phyloP scores from a whole-genome alignment of 139 green algal genomes.

The Yamagishiella unicocca region DNA sequence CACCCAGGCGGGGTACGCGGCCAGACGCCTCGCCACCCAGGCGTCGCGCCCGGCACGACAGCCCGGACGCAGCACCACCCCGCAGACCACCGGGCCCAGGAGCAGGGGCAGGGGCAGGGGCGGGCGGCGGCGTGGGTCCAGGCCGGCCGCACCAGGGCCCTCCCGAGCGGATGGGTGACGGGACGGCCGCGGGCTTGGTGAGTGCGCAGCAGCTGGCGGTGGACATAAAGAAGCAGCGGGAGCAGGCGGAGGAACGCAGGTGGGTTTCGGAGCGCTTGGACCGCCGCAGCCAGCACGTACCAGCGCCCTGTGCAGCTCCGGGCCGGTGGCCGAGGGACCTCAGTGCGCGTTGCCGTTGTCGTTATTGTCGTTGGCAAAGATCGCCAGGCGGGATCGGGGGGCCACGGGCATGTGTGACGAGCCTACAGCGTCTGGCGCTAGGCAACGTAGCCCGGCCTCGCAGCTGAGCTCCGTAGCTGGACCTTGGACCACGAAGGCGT shows the following conservation, averaged over 20 bases:
- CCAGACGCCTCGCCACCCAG: slow-evolving; percentile 46
- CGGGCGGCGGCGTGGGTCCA: not conserved
- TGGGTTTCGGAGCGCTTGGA: slow-evolving; percentile 42
- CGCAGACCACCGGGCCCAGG: not conserved
- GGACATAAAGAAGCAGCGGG: slow-evolving; percentile 45
- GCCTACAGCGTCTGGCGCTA: no score
- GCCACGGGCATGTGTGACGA: no score
- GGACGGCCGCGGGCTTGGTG: slow-evolving; percentile 74
- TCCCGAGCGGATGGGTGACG: slow-evolving; percentile 69
- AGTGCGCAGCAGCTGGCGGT: slow-evolving; percentile 54
- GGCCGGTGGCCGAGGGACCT: no score
- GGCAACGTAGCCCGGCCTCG: no score
- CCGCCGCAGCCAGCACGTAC: no score
- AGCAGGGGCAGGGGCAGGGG: not conserved
- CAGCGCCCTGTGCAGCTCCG: no score
- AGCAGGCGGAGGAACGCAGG: slow-evolving; percentile 55
- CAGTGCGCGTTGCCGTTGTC: no score
- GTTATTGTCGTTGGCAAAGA: no score
- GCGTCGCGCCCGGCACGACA: not conserved
- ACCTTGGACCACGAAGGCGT: no score
- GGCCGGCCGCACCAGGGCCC: not conserved
- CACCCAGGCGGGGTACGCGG: slow-evolving; percentile 21
- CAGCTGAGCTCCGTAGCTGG: no score
- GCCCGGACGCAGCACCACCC: slow-evolving; percentile 49
- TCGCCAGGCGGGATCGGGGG: no score